Evolutionary conservation across 148 eudicot genomes (phyloP).

Genomic region (Pharnaceum exiguum): DNA sequence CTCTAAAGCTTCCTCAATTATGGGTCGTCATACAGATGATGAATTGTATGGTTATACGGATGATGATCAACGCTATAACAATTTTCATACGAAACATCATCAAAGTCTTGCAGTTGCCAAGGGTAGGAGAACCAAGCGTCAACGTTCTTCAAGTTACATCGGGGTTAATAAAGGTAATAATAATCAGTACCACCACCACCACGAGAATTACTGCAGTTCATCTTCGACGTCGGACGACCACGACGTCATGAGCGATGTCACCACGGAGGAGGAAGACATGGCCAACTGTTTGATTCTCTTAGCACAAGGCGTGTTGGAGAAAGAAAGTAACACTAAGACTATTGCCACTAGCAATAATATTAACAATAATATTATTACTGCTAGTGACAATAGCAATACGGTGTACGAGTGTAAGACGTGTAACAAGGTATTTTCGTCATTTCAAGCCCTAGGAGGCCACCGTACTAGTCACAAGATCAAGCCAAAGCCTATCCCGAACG

Average conservation of each 20-base stretch:
- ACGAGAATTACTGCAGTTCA: neutral
- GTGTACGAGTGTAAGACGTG: constrained; percentile 82
- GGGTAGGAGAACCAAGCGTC: constrained; percentile 58
- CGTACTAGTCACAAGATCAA: constrained; percentile 90
- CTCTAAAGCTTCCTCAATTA: neutral
- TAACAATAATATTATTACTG: constrained; percentile 15
- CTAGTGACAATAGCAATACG: neutral
- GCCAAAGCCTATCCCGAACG: constrained; percentile 19
- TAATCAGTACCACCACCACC: neutral
- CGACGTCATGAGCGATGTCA: constrained; percentile 19
- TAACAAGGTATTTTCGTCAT: constrained; percentile 56
- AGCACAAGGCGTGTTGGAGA: constrained; percentile 34
- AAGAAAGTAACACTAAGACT: neutral
- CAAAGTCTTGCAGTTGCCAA: constrained; percentile 24
- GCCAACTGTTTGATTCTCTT: constrained; percentile 67
- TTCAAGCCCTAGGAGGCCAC: constrained; percentile 94
- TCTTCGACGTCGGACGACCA: constrained; percentile 17
- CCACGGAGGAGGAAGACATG: constrained; percentile 71
- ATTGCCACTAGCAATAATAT: neutral
- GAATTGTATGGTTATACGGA: constrained; percentile 12
- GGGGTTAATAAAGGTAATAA: no score
- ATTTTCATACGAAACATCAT: neutral
- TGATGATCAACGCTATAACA: neutral
- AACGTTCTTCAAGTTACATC: no score
- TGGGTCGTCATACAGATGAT: constrained; percentile 13